A percentile compares a stretch with the other conserved stretches of the same genome.
Conservation (phyloP, 805 yeast species). For the Spathaspora passalidarum region DNA sequence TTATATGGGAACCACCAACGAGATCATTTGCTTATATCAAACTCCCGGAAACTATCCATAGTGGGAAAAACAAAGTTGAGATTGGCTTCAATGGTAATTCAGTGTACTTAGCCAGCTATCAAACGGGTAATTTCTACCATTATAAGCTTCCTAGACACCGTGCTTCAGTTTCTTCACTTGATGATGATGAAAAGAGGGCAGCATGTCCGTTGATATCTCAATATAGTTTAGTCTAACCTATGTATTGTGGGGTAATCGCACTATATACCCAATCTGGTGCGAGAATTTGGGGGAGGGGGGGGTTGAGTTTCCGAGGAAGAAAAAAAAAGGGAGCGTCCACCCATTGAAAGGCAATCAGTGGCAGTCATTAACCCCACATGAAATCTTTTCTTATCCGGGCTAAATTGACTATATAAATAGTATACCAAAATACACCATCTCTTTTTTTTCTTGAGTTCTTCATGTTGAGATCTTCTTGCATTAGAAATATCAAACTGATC, state of each 20-base stretch:
- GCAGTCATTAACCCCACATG: neutral
- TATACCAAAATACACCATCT: neutral
- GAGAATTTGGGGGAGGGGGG: too few species aligned
- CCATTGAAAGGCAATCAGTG: neutral
- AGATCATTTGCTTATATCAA: constrained; percentile 41
- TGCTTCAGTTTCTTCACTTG: constrained; percentile 3
- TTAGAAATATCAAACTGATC: neutral
- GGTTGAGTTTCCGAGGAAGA: too few species aligned
- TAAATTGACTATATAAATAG: neutral
- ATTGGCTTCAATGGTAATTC: constrained; percentile 35
- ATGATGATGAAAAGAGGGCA: constrained; percentile 22
- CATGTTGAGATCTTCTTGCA: neutral
- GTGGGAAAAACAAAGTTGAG: constrained; percentile 22
- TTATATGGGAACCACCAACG: constrained; percentile 41
- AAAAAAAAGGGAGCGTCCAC: neutral
- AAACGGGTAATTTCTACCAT: constrained; percentile 36
- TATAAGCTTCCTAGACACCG: constrained; percentile 28
- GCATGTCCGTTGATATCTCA: constrained; percentile 30
- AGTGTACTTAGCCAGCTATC: constrained; percentile 36
- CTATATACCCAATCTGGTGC: too few species aligned
- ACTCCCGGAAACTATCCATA: constrained; percentile 23
- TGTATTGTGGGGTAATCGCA: neutral
- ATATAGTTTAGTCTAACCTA: constrained; percentile 11
- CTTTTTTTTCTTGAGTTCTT: neutral
- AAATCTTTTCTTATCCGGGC: neutral